Evolutionary conservation across 129 eudicot genomes (phyloP).

Genomic region (Calendula officinalis): DNA sequence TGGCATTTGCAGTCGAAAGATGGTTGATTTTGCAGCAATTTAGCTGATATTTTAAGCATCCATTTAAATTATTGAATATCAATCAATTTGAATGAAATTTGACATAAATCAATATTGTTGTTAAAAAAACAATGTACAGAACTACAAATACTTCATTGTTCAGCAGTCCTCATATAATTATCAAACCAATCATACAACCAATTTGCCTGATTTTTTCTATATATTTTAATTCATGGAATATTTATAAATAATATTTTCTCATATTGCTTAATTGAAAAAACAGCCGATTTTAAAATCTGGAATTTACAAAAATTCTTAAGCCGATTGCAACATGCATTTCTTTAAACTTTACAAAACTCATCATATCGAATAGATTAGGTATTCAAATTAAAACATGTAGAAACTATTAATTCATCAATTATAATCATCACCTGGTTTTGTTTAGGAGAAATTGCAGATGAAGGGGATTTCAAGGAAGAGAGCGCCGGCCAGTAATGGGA

Average conservation of each 20-base stretch:
- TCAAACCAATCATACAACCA: neutral
- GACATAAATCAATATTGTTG: no score
- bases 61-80: no score
- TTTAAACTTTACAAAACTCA: neutral
- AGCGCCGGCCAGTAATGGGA: conserved; percentile 70
- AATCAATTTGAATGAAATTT: no score
- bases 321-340: neutral
- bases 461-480: conserved; percentile 35
- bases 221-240: no score
- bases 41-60: no score
- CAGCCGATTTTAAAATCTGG: no score
- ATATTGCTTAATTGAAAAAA: neutral
- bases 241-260: no score
- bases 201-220: no score
- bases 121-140: no score
- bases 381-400: neutral
- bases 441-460: conserved; percentile 13
- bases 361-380: neutral
- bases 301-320: neutral
- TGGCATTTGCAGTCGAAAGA: neutral
- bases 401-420: neutral
- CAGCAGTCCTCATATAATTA: neutral
- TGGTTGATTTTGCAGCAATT: neutral
- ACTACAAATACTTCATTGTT: no score
- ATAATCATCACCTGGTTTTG: conserved; percentile 4